Evolutionary conservation across 768 basidiomycete genomes (phyloP).

Genomic region (Paxillus rubicundulus): DNA sequence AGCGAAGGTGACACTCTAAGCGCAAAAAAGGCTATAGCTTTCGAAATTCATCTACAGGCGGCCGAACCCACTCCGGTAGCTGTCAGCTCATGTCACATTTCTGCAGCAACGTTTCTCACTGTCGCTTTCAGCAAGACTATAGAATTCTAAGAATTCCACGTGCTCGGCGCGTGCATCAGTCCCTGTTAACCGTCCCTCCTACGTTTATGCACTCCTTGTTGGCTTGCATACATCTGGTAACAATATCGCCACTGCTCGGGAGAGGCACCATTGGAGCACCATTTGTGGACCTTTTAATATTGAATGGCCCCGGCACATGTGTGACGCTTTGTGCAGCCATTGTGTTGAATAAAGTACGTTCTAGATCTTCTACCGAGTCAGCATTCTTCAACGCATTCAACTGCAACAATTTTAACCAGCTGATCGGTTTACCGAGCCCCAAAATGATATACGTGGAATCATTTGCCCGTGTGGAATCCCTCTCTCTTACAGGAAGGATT

Average conservation of each 20-base stretch:
- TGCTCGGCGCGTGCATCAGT: conserved; percentile 84
- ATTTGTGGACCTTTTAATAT: conserved; percentile 73
- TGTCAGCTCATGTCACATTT: conserved; percentile 14
- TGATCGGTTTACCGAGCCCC: conserved; percentile 72
- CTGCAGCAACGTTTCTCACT: conserved; percentile 7
- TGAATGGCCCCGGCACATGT: conserved; percentile 97
- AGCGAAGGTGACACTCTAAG: conserved; percentile 83
- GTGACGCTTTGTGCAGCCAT: conserved; percentile 71
- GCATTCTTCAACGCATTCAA: not conserved
- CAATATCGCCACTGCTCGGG: conserved; percentile 47
- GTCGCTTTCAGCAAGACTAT: conserved; percentile 31
- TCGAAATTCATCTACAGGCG: conserved; percentile 48
- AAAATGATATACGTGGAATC: conserved; percentile 87
- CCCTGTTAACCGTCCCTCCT: conserved; percentile 63
- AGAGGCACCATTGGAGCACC: conserved; percentile 14
- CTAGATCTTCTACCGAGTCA: conserved; percentile 1
- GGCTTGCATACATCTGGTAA: conserved; percentile 59
- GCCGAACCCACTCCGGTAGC: not conserved
- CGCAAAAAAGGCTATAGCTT: conserved; percentile 56
- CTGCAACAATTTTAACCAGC: conserved; percentile 41
- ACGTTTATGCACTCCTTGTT: conserved; percentile 63
- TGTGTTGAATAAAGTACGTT: conserved; percentile 67
- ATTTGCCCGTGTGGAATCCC: conserved; percentile 78
- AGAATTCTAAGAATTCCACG: conserved; percentile 72
- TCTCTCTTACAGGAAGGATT: conserved; percentile 84